Conservation (phyloP, 331 rosid genomes). For the Quercus phellos region DNA sequence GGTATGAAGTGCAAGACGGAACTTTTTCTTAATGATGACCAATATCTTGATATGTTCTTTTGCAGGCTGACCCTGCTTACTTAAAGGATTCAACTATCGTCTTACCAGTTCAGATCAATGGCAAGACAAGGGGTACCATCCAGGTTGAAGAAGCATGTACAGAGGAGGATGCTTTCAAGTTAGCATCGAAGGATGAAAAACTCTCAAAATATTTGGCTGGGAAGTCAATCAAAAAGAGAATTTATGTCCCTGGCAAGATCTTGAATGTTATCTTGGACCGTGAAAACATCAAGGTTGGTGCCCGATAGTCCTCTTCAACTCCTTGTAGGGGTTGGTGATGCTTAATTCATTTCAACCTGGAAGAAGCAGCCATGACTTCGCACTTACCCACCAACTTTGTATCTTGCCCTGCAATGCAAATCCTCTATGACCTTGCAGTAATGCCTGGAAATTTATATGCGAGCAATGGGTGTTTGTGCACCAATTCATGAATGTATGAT, state of each 20-base stretch:
- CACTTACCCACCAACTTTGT: conserved; percentile 16
- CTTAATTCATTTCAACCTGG: conserved; percentile 1
- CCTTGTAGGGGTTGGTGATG: not conserved
- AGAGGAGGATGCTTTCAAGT: conserved; percentile 71
- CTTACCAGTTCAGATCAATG: conserved; percentile 91
- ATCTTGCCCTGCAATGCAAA: not conserved
- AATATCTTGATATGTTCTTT: not conserved
- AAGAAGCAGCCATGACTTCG: conserved; percentile 21
- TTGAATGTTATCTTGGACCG: conserved; percentile 81
- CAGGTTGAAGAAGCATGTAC: conserved; percentile 77
- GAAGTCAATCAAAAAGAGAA: conserved; percentile 56
- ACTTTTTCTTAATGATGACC: not conserved
- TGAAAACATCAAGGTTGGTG: conserved; percentile 50
- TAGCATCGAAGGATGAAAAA: conserved; percentile 71
- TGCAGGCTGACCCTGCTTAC: conserved; percentile 70
- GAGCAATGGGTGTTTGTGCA: too few species aligned
- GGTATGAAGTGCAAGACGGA: not conserved
- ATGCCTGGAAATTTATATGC: too few species aligned
- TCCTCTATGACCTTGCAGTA: not conserved
- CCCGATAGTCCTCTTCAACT: conserved; percentile 20
- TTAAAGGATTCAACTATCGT: conserved; percentile 64
- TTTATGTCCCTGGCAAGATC: conserved; percentile 85
- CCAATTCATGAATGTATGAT: too few species aligned
- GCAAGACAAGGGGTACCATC: conserved; percentile 96
- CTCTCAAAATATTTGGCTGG: conserved; percentile 68